Evolutionary conservation across 129 eudicot genomes (phyloP).

Genomic region (Arctium lappa): DNA sequence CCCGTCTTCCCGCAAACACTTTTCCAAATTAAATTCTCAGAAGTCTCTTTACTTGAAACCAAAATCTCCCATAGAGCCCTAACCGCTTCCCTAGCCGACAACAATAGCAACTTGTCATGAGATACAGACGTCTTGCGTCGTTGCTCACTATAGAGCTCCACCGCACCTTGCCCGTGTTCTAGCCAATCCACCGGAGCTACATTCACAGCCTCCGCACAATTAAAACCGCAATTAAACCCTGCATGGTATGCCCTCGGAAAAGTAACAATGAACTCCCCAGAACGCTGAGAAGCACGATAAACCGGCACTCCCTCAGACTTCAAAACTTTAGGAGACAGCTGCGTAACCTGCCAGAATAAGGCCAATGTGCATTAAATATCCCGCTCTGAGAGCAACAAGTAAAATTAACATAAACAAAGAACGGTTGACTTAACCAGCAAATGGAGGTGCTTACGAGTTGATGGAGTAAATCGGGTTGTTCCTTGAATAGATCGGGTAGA

Average conservation of each 20-base stretch:
- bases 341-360: constrained; percentile 57
- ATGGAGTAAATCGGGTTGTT: constrained; percentile 68
- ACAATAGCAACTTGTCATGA: constrained; percentile 68
- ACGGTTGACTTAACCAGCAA: neutral
- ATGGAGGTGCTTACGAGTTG: constrained; percentile 44
- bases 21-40: constrained; percentile 49
- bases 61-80: constrained; percentile 49
- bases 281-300: constrained; percentile 52
- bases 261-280: constrained; percentile 77
- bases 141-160: constrained; percentile 69
- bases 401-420: neutral
- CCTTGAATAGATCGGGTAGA: constrained; percentile 72
- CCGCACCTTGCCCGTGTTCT: constrained; percentile 72
- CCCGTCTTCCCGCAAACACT: constrained; percentile 65
- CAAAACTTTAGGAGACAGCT: constrained; percentile 63
- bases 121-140: constrained; percentile 69
- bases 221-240: constrained; percentile 89
- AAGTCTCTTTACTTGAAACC: constrained; percentile 26
- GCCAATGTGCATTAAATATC: neutral
- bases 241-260: constrained; percentile 86
- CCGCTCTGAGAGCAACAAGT: neutral
- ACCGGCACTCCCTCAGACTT: constrained; percentile 80
- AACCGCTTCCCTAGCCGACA: constrained; percentile 55
- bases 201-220: constrained; percentile 88
- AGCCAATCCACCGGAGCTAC: constrained; percentile 89